Evolutionary conservation across 192 early-diverging fungal species (phyloP).

Genomic region (Physocladia obscura): DNA sequence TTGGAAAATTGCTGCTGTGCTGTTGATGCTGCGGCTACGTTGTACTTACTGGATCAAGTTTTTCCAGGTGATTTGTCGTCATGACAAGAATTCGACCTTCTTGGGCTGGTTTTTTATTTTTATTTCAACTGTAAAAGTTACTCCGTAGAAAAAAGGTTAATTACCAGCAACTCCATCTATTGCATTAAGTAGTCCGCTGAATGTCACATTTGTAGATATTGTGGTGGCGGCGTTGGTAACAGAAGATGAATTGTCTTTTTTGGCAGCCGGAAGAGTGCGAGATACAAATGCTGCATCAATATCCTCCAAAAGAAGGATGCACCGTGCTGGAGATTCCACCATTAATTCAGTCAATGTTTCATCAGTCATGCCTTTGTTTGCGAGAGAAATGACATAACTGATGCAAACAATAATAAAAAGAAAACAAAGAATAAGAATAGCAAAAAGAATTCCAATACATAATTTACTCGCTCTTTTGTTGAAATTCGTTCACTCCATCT

Average conservation of each 20-base stretch:
- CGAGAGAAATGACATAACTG: constrained; percentile 58
- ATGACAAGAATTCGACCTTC: constrained; percentile 75
- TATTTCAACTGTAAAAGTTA: neutral
- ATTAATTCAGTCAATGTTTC: constrained; percentile 53
- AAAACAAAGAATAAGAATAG: neutral
- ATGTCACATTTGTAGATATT: constrained; percentile 42
- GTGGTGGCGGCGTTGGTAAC: too few relatives aligned
- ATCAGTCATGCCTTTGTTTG: constrained; percentile 65
- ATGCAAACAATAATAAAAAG: neutral
- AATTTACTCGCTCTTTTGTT: neutral
- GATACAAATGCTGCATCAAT: constrained; percentile 73
- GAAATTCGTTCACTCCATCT: neutral
- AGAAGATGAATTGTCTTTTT: neutral
- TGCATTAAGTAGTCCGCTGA: constrained; percentile 70
- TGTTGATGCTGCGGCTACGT: too few relatives aligned
- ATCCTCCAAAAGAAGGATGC: constrained; percentile 71
- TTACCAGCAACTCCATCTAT: constrained; percentile 66
- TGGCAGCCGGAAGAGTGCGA: constrained; percentile 28
- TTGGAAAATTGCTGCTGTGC: too few relatives aligned
- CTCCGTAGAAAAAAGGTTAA: neutral
- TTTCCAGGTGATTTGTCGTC: constrained; percentile 74
- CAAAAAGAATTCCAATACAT: neutral
- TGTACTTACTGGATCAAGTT: constrained; percentile 53
- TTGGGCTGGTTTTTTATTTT: constrained; percentile 42
- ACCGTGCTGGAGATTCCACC: constrained; percentile 48